Evolutionary conservation across 495 filamentous ascomycete genomes (phyloP), one percentile per base, ranked within the genome.

Genomic region (Oleoguttula mirabilis): DNA sequence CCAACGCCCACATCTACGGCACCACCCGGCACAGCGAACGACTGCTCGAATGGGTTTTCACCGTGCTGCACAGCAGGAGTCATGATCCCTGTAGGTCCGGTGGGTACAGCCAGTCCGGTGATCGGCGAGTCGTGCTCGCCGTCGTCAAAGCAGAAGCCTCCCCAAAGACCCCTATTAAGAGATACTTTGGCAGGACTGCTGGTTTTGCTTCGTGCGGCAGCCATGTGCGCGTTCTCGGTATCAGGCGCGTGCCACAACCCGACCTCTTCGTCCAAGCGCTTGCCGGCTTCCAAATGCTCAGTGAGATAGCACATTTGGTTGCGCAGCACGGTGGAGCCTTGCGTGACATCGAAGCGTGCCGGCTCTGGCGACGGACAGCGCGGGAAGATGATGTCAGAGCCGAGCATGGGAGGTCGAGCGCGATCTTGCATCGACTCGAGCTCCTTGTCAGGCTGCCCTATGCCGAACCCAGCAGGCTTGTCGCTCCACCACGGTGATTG

Each of bases 321-420:
- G 68, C 28, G 73, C 58, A 16, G 23, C 10, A 47, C 49, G 10
- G 55, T 44, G 4, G 45, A 51, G 27, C 61, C 60, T 46, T 66
- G 63, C 3, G 61, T 66, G 16, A 77, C 72, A 45, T 92, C 82
- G 56, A 85, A 79, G 42, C 81, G 70, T 21, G 85, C 88, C n/a
- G 70, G 72, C 50, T 82, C 76, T 0, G 88, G 88, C 10, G 85
- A 90, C 0, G 68, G 63, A 56, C 82, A 90, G 49, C 72, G 71
- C 3, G 83, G 80, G 52, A 94, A 84, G 16, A 67, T 64, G 38
- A 94, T 67, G 41, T 88, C 80, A 19, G 61, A 48, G 31, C 88
- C 88, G 5, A 92, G 73, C 84, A 94, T 88, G 2, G 87, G 88
- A 14, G 88, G 87, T 45, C 67, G 74, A 4, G 68, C 68, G 10